Evolutionary conservation across 768 basidiomycete genomes (phyloP).

Genomic region (Podaxis sp.): DNA sequence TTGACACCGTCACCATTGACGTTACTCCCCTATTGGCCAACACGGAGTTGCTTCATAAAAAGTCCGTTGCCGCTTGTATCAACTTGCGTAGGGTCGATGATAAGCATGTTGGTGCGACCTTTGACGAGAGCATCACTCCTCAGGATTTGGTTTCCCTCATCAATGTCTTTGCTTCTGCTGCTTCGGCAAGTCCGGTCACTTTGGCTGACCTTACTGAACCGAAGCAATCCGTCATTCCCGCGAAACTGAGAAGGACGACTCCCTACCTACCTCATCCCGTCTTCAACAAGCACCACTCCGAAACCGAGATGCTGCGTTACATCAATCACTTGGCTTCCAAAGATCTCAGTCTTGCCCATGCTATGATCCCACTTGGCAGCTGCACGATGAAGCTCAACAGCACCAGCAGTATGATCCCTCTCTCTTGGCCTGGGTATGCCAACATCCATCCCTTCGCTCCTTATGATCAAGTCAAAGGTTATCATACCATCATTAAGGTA

Average conservation of each 20-base stretch:
- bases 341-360: conserved; percentile 91
- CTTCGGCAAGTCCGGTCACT: conserved; percentile 42
- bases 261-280: conserved; percentile 81
- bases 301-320: conserved; percentile 98
- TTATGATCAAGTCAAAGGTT: conserved; percentile 84
- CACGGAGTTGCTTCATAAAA: conserved; percentile 62
- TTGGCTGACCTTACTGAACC: conserved; percentile 46
- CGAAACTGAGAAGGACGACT: conserved; percentile 53
- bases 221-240: conserved; percentile 44
- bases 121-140: conserved; percentile 86
- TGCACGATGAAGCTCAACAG: conserved; percentile 99
- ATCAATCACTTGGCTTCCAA: conserved; percentile 92
- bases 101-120: conserved; percentile 75
- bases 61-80: conserved; percentile 60
- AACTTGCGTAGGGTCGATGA: conserved; percentile 81
- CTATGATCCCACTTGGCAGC: conserved; percentile 94
- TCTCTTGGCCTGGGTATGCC: conserved; percentile 93
- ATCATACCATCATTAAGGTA: conserved; percentile 75
- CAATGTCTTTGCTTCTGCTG: conserved; percentile 75
- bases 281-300: conserved; percentile 96
- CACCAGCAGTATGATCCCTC: conserved; percentile 94
- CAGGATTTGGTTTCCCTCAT: conserved; percentile 72
- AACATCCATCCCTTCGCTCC: conserved; percentile 93
- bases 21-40: conserved; percentile 55
- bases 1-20: conserved; percentile 86